Evolutionary conservation across 2,329 filamentous ascomycete species (phyloP).

Genomic region (Xylaria sp.): DNA sequence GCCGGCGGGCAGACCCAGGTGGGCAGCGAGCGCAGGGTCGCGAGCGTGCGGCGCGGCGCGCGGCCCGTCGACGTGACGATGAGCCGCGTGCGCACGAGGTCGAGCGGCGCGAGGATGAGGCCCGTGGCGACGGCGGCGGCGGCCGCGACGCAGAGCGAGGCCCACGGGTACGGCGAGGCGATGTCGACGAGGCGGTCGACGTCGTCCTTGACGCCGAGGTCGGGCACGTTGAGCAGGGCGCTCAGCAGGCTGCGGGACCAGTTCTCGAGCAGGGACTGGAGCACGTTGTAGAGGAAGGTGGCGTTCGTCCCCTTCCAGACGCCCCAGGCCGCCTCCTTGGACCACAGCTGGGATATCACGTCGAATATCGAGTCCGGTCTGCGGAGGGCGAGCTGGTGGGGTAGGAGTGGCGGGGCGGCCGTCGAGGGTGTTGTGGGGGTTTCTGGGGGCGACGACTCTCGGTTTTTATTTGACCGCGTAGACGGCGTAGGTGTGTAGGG

Average conservation of each 20-base stretch:
- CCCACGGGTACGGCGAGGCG: conserved; percentile 79
- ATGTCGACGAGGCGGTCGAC: conserved; percentile 73
- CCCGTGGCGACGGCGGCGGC: conserved; percentile 71
- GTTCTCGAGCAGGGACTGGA: conserved; percentile 85
- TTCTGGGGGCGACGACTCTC: conserved; percentile 36
- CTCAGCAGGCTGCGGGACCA: conserved; percentile 92
- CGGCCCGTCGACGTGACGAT: conserved; percentile 81
- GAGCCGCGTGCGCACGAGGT: conserved; percentile 85
- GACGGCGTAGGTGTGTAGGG: conserved; percentile 58
- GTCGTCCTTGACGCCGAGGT: conserved; percentile 74
- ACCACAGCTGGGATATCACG: conserved; percentile 85
- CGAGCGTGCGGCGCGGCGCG: conserved; percentile 75
- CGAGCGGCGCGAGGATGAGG: conserved; percentile 80
- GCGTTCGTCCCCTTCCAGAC: conserved; percentile 94
- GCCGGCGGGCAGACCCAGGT: conserved; percentile 72
- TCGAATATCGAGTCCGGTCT: conserved; percentile 82
- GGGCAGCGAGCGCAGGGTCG: conserved; percentile 76
- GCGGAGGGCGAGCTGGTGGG: conserved; percentile 70
- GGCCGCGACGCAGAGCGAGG: conserved; percentile 74
- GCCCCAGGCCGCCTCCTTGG: conserved; percentile 85
- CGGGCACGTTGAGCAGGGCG: conserved; percentile 86
- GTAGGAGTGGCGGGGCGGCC: conserved; percentile 40
- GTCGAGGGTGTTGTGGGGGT: conserved; percentile 41
- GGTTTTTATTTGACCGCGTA: conserved; percentile 40
- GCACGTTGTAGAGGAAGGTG: conserved; percentile 86